Evolutionary conservation across 2,329 filamentous ascomycete genomes (phyloP).

Genomic region (Neocatenulostroma microsporum): DNA sequence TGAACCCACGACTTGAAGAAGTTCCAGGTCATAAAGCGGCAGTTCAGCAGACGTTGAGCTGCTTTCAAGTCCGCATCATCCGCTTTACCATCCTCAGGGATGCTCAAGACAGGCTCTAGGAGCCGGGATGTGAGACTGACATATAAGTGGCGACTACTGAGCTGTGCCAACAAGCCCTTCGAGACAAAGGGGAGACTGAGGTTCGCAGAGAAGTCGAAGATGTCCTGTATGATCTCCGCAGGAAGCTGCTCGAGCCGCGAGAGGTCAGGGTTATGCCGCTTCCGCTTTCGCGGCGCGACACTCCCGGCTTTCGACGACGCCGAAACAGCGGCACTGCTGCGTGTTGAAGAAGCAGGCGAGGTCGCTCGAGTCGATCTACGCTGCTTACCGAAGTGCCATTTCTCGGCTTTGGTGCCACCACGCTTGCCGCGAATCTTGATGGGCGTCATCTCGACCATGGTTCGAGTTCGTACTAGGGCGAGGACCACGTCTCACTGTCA

Average conservation of each 20-base stretch:
- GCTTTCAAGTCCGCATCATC: constrained; percentile 10
- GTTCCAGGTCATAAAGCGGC: constrained; percentile 28
- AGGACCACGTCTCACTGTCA: background rate
- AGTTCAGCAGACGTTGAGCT: constrained; percentile 24
- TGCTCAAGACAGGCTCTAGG: constrained; percentile 15
- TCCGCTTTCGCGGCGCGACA: constrained; percentile 11
- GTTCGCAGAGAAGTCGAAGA: constrained; percentile 27
- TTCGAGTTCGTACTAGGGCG: background rate
- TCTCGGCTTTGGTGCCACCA: constrained; percentile 17
- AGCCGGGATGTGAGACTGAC: constrained; percentile 19
- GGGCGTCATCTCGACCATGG: constrained; percentile 18
- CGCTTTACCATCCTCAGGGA: constrained; percentile 3
- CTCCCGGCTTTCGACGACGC: background rate
- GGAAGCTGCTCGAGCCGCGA: constrained; percentile 28
- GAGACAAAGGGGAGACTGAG: constrained; percentile 26
- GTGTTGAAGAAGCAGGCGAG: background rate
- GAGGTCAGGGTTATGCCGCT: constrained; percentile 9
- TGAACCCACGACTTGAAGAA: constrained; percentile 24
- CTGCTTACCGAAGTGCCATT: constrained; percentile 20
- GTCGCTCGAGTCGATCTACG: constrained; percentile 7
- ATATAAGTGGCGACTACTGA: constrained; percentile 26
- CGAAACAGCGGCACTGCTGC: background rate
- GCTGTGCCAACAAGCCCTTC: constrained; percentile 19
- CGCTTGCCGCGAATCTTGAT: constrained; percentile 29
- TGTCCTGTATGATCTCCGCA: constrained; percentile 29